Evolutionary conservation across 2,329 filamentous ascomycete species (phyloP), one percentile per base, ranked within the genome.

Genomic region (Xylaria arbuscula): DNA sequence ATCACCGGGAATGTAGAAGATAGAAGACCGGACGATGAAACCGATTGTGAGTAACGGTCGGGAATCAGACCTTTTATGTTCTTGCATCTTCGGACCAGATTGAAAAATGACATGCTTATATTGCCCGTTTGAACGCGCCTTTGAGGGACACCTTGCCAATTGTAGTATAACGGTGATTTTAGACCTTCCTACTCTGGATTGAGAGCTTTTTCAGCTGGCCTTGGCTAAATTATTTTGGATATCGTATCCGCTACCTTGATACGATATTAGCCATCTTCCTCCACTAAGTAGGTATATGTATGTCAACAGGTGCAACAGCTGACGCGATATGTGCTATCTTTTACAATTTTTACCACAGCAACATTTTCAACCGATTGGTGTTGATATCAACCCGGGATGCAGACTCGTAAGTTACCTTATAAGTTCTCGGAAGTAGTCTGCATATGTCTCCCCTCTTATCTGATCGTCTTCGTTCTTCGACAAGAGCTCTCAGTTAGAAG

Each of bases 161-260:
- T 24, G 17, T 15, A 40, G 34, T 40, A 19, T 38, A 6, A 34
- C 8, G 24, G 3, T 32, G 17, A 36, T 40, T 56, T 13, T 3
- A 53, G 55, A 69, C 67, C 67, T 69, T 63, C 67, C 67, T 69
- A 67, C 42, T 66, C 60, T 55, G 63, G 67, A 51, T 40, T 67
- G 55, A 50, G 45, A 28, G 28, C 28, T 24, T 61, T 51, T 60
- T 61, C 38, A 66, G 57, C 62, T 59, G 32, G 45, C 17, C 36
- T 28, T 54, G 8, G 24, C 24, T 68, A 56, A 57, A 1, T 62
- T 42, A 22, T 40, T 19, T 60, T 57, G 56, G 66, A 64, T 57
- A 38, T 47, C 56, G 48, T 61, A 55, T 17, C 8, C 13, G 42
- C n/a, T 10, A 61, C 11, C 15, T 54, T 36, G 15, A 48, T 22